Base-by-base conservation (phyloP, 257 asterid genomes). In the Solanum etuberosum region DNA sequence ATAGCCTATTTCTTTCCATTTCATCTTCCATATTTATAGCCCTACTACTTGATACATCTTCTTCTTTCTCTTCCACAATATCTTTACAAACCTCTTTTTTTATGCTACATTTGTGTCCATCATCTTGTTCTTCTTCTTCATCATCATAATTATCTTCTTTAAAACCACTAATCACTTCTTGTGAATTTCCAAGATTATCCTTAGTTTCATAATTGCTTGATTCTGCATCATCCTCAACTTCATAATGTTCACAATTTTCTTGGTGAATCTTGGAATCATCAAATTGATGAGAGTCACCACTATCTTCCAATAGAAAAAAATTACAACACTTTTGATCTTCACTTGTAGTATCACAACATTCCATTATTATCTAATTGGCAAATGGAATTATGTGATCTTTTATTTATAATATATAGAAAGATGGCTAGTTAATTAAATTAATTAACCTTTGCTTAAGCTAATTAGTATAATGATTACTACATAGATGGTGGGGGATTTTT, bases 241-340 rank as follows among this genome's bases (percentile, higher is more conserved):
- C 3, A 13, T 54, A 54, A 54, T 25, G 25, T n/a, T 31, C 63
- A 25, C 63, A 14, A 61, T 76, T 84, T 74, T 57, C 86, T 4
- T 46, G 31, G 46, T 31, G 46, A 72, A 40, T 38, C n/a, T 12
- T 37, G 38, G 86, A 6, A 43, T 68, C 0, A 7, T 86, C 54
- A 9, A 29, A 84, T 59, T 89, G 87, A 7, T n/a, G 71, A 63
- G 89, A 89, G 43, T 84, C 91, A 83, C 91, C 89, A 16, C 67
- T 84, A 43, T 25, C 89, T 67, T 89, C 88, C 32, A 87, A 38
- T 48, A 67, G 86, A 25, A 89, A 74, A 48, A 35, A 4, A 14
- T 86, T 20, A 51, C 63, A 48, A 51, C 23, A 18, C 31, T 76
- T 15, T 12, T 68, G 23, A 29, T 84, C 87, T 63, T 63, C 31